These are phyloP conservation scores for Beauveria caledonica DNA, from an alignment of 2,329 filamentous ascomycete species.

Conservation along the genomic window DNA sequence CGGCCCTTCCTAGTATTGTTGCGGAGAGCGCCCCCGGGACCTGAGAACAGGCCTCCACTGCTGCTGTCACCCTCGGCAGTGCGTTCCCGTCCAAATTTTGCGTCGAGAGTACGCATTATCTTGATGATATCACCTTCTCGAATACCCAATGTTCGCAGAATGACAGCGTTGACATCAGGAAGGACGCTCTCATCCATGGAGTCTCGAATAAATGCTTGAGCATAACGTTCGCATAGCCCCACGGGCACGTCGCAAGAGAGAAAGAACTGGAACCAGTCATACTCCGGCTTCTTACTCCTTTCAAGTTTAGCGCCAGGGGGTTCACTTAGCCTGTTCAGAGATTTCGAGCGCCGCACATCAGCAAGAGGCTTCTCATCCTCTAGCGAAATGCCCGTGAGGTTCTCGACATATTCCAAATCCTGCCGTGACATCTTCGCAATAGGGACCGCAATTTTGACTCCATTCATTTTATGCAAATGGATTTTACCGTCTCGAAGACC, in stretches of 20 bases:
- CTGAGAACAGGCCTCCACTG: constrained; percentile 71
- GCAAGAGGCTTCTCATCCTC: constrained; percentile 93
- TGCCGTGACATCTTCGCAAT: constrained; percentile 91
- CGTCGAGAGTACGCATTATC: constrained; percentile 82
- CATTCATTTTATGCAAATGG: constrained; percentile 94
- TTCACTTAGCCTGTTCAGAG: constrained; percentile 21
- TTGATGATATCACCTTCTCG: constrained; percentile 96
- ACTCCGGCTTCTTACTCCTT: constrained; percentile 57
- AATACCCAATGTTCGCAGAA: constrained; percentile 80
- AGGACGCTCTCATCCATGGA: constrained; percentile 94
- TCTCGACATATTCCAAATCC: constrained; percentile 92
- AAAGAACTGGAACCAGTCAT: constrained; percentile 99
- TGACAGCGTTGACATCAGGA: constrained; percentile 76
- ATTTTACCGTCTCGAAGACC: constrained; percentile 94
- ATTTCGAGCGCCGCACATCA: constrained; percentile 59
- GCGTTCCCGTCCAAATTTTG: constrained; percentile 60
- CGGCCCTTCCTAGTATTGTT: constrained; percentile 94
- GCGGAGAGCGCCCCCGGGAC: constrained; percentile 78
- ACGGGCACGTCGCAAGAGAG: constrained; percentile 84
- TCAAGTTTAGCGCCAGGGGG: constrained; percentile 55
- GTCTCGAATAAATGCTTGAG: constrained; percentile 79
- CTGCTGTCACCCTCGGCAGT: constrained; percentile 50
- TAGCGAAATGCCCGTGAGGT: constrained; percentile 74
- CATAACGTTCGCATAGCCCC: constrained; percentile 89
- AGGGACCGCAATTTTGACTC: constrained; percentile 95